Evolutionary conservation across 257 asterid genomes (phyloP), one percentile per base, ranked within the genome.

Genomic region (Solanum bulbocastanum): DNA sequence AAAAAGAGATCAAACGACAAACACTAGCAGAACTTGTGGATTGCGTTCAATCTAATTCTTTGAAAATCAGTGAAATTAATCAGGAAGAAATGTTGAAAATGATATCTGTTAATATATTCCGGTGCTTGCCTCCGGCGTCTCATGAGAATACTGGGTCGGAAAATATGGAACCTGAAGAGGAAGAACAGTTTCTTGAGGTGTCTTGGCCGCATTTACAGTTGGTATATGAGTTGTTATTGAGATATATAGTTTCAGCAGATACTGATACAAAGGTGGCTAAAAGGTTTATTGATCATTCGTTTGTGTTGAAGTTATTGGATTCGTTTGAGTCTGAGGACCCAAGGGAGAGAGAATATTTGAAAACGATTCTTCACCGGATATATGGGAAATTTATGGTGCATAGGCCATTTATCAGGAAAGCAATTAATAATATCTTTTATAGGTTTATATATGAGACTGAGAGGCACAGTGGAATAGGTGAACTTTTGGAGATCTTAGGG

Each of bases 381-480:
- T 96, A 96, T 83, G 99, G 98, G 87, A 93, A 93, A 89, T 96
- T 96, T 89, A 96, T 95, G 99, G 97, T 93, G 87, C 98, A 94
- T 85, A 93, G 99, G 85, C 99, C 99, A 10, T 95, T 95, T 87
- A 96, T 96, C 76, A 92, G 99, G 92, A 96, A 94, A 89, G 95
- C 94, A 3, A 96, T 96, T 65, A 94, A 94, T 83, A 93, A 95
- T 79, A 93, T 96, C 65, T 94, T 96, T 86, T 96, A 93, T 60
- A 89, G 96, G 89, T 94, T 93, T 93, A 90, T 96, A 83, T 94
- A 92, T 42, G 99, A 96, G 92, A 92, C 94, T 1, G 98, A 92
- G 89, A 92, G 94, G 89, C 97, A 94, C 83, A 91, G 92, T 82
- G 99, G 99, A 87, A 92, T 96, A 8, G 96, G 94, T 39, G 99